These are phyloP conservation scores for Paecilomyces fulvus DNA, from an alignment of 2,329 filamentous ascomycete genomes.

Conservation along the genomic window DNA sequence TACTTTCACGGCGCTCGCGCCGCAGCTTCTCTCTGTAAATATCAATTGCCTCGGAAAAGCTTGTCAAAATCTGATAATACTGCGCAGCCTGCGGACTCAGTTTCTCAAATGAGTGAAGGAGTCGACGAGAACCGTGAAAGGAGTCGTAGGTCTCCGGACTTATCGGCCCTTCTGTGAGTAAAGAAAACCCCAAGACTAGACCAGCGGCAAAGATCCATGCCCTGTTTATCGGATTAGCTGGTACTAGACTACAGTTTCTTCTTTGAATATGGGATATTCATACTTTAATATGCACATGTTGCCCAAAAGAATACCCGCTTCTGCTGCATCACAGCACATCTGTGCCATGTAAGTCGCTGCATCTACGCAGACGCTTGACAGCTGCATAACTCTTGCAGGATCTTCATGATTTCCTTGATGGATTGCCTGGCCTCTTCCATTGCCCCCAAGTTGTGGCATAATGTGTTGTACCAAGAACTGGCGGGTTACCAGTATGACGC, in stretches of 20 bases:
- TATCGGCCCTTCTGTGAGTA: slow-evolving; percentile 32
- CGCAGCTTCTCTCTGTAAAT: too few species aligned
- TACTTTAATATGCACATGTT: slow-evolving; percentile 56
- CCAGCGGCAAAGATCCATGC: slow-evolving; percentile 50
- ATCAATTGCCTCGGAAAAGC: too few species aligned
- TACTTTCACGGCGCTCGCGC: too few species aligned
- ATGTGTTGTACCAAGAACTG: slow-evolving; percentile 44
- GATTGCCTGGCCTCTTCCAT: too few species aligned
- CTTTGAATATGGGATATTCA: slow-evolving; percentile 11
- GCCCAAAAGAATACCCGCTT: slow-evolving; percentile 36
- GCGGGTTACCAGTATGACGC: slow-evolving; percentile 49
- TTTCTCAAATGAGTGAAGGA: background rate
- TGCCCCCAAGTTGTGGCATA: background rate
- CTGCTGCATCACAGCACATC: slow-evolving; percentile 44
- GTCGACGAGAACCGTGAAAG: background rate
- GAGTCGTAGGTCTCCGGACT: background rate
- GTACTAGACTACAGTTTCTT: background rate
- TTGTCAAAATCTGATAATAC: background rate
- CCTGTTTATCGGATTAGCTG: slow-evolving; percentile 17
- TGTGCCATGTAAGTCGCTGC: slow-evolving; percentile 49
- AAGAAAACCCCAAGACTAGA: slow-evolving; percentile 48
- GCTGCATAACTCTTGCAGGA: slow-evolving; percentile 9
- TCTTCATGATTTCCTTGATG: too few species aligned
- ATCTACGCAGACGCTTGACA: slow-evolving; percentile 48
- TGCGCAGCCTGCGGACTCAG: background rate